Conservation (phyloP, 1,139 yeast species). For the Pichia sp. region DNA sequence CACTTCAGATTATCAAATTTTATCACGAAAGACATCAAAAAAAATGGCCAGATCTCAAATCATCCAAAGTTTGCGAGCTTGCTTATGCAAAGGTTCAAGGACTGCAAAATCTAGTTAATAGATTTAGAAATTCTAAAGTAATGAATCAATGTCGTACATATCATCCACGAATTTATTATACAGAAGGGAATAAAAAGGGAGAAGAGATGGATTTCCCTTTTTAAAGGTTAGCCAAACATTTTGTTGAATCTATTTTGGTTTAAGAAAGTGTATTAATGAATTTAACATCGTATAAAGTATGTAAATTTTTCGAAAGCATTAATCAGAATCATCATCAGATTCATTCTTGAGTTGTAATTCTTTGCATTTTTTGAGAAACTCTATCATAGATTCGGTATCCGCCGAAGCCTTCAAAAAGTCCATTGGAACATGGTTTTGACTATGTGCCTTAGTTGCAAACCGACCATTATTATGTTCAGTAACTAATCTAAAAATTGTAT, state of each 20-base stretch:
- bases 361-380: slow-evolving; percentile 57
- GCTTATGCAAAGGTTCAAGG: slow-evolving; percentile 49
- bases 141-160: slow-evolving; percentile 41
- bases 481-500: slow-evolving; percentile 51
- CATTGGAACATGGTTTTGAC: slow-evolving; percentile 85
- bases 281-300: too few species aligned
- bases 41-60: slow-evolving; percentile 41
- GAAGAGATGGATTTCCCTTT: slow-evolving; percentile 28
- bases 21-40: slow-evolving; percentile 41
- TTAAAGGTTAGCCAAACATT: slow-evolving; percentile 17
- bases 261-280: too few species aligned
- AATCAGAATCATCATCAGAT: slow-evolving; percentile 10
- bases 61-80: slow-evolving; percentile 44
- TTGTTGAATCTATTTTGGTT: too few species aligned
- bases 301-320: too few species aligned
- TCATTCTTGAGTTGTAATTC: slow-evolving; percentile 28
- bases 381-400: slow-evolving; percentile 58
- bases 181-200: slow-evolving; percentile 36
- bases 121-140: slow-evolving; percentile 43
- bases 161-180: slow-evolving; percentile 37
- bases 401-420: slow-evolving; percentile 83
- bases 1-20: slow-evolving; percentile 39
- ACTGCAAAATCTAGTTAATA: slow-evolving; percentile 36
- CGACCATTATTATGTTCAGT: slow-evolving; percentile 62
- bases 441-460: slow-evolving; percentile 73